Conservation (phyloP, 2,329 filamentous ascomycete genomes). For the Fusarium guadeloupense region DNA sequence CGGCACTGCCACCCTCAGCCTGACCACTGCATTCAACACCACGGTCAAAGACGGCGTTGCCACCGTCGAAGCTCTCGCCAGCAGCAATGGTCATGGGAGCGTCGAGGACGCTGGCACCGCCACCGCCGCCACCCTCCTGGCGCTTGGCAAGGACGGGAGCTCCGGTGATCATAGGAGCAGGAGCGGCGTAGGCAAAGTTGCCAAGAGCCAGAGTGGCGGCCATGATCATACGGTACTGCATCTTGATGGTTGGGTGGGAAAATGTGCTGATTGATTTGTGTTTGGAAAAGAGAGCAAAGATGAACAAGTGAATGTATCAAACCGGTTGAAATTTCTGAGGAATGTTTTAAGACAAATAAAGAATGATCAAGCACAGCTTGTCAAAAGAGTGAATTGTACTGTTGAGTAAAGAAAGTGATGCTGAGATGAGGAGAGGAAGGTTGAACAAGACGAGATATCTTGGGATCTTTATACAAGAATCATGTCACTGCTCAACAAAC, state of each 20-base stretch:
- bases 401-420: conserved; percentile 31
- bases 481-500: conserved; percentile 5
- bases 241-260: conserved; percentile 19
- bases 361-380: conserved; percentile 43
- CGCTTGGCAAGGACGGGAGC: conserved; percentile 33
- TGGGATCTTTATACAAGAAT: conserved; percentile 28
- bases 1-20: conserved; percentile 44
- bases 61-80: conserved; percentile 44
- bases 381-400: conserved; percentile 33
- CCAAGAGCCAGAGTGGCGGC: conserved; percentile 38
- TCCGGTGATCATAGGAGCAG: conserved; percentile 33
- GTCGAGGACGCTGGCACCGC: conserved; percentile 37
- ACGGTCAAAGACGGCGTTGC: conserved; percentile 42
- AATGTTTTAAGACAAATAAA: conserved; percentile 17
- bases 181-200: conserved; percentile 32
- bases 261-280: background rate
- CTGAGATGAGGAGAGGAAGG: conserved; percentile 18
- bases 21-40: conserved; percentile 43
- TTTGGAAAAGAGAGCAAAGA: background rate
- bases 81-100: conserved; percentile 41
- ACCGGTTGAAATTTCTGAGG: conserved; percentile 30
- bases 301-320: conserved; percentile 27
- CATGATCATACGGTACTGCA: conserved; percentile 44
- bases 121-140: conserved; percentile 20
- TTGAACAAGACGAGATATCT: background rate